Base-by-base conservation (phyloP, 306 rosid species). In the Hippophae tibetana region DNA sequence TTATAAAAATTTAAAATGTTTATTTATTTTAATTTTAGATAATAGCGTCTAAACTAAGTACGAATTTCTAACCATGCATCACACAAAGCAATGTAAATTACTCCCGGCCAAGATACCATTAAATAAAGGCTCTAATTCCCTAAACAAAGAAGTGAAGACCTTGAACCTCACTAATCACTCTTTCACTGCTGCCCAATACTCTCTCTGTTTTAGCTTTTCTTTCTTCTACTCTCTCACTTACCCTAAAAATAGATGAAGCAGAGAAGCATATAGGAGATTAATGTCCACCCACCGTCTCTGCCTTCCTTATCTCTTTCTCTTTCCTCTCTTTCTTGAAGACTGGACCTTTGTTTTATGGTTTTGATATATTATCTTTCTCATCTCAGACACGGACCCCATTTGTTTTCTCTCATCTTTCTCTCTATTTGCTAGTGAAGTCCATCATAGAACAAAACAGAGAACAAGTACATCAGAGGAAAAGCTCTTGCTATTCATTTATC, bases 201-300 rank as follows among this genome's bases (percentile, higher is more conserved):
- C 51, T 57, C 40, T 45, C 7, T 60, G 23, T 47, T 65, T 52
- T 50, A 23, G 13, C n/a, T 49, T 10, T 38, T 31, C 43, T 31
- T 44, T 18, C 5, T 3, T 25, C 54, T 60, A 0, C 50, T 74
- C 77, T 68, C 66, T 45, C 72, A 68, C 54, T 60, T 49, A 14
- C 72, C 73, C 83, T 69, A 74, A 77, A 18, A 83, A 74, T 59
- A 65, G 75, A 80, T 69, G 67, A 70, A 63, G 76, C 80, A 76
- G 65, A 61, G 61, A 58, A 58, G 49, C 45, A 56, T 43, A 47
- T 27, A 52, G 57, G 52, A 42, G 68, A 59, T 70, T 75, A 78
- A 73, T 78, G 79, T 65, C 63, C 62, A 71, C 73, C 72, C 74
- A 55, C 67, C 69, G 27, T 58, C 47, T 70, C 57, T 72, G 51